These are phyloP conservation scores for Grigorovia yakushimaensis DNA, from an alignment of 805 yeast genomes.

Conservation along the genomic window DNA sequence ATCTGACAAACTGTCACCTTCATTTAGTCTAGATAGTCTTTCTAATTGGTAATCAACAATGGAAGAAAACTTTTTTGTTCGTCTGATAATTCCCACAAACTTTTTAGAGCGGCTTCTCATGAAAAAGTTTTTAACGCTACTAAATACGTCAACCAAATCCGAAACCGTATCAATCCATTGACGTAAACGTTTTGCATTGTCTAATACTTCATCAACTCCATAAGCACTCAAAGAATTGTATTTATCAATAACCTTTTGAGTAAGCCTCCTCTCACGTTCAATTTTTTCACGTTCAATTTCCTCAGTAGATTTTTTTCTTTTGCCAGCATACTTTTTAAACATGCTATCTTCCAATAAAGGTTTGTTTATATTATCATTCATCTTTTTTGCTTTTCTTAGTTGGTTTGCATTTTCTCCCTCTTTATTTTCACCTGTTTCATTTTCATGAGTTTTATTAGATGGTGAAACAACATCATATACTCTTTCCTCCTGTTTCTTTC, in stretches of 20 bases:
- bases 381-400: too few relatives aligned
- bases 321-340: conserved; percentile 19
- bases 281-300: conserved; percentile 36
- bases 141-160: conserved; percentile 74
- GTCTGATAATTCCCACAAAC: conserved; percentile 57
- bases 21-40: conserved; percentile 55
- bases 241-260: conserved; percentile 46
- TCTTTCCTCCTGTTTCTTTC: conserved; percentile 25
- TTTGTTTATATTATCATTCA: conserved; percentile 16
- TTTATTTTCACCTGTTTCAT: neutral
- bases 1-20: conserved; percentile 37
- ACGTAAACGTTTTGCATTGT: conserved; percentile 51
- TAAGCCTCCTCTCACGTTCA: conserved; percentile 49
- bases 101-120: conserved; percentile 63
- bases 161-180: conserved; percentile 81
- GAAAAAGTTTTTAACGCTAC: conserved; percentile 67
- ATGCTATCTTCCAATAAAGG: conserved; percentile 26
- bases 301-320: conserved; percentile 25
- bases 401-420: too few relatives aligned
- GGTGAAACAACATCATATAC: conserved; percentile 7
- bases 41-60: conserved; percentile 66
- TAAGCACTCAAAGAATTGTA: conserved; percentile 46
- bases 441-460: neutral
- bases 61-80: conserved; percentile 50
- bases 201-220: conserved; percentile 31